These are phyloP conservation scores for Panaeolus papilionaceus DNA, from an alignment of 768 basidiomycete genomes.

Conservation along the genomic window DNA sequence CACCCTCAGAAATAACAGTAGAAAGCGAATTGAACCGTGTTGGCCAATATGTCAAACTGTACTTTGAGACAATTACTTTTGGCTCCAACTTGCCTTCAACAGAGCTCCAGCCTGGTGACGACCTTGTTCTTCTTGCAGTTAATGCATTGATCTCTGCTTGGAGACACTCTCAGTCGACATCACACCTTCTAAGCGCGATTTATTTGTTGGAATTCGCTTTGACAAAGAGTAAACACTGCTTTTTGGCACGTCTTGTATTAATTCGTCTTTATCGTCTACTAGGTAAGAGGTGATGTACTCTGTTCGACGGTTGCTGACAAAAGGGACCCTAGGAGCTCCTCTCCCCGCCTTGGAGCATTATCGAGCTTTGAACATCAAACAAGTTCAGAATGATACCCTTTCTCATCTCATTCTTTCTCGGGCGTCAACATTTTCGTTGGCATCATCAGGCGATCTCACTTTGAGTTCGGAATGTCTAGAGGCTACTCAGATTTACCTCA, in stretches of 20 bases:
- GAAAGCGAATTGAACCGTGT: constrained; percentile 63
- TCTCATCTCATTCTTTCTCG: constrained; percentile 84
- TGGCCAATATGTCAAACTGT: constrained; percentile 59
- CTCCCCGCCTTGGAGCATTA: constrained; percentile 81
- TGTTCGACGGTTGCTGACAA: not conserved
- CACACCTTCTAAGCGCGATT: constrained; percentile 67
- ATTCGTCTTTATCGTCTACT: constrained; percentile 84
- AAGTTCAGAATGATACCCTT: constrained; percentile 89
- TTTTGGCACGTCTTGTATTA: constrained; percentile 76
- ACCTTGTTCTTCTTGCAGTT: constrained; percentile 77
- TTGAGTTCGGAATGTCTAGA: constrained; percentile 79
- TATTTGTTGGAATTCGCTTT: constrained; percentile 76
- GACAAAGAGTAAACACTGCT: constrained; percentile 77
- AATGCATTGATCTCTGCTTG: constrained; percentile 72
- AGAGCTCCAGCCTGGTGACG: constrained; percentile 89
- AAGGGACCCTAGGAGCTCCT: constrained; percentile 62
- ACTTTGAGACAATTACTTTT: constrained; percentile 69
- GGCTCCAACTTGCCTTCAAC: constrained; percentile 71
- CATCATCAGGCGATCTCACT: constrained; percentile 77
- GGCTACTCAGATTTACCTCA: constrained; percentile 80
- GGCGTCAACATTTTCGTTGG: constrained; percentile 79
- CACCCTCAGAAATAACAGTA: constrained; percentile 52
- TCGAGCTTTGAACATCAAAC: constrained; percentile 76
- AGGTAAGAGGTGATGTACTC: constrained; percentile 49
- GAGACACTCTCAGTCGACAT: constrained; percentile 58